phyloP scores from a whole-genome alignment of 169 alveolate genomes.

The Neospora caninum region DNA sequence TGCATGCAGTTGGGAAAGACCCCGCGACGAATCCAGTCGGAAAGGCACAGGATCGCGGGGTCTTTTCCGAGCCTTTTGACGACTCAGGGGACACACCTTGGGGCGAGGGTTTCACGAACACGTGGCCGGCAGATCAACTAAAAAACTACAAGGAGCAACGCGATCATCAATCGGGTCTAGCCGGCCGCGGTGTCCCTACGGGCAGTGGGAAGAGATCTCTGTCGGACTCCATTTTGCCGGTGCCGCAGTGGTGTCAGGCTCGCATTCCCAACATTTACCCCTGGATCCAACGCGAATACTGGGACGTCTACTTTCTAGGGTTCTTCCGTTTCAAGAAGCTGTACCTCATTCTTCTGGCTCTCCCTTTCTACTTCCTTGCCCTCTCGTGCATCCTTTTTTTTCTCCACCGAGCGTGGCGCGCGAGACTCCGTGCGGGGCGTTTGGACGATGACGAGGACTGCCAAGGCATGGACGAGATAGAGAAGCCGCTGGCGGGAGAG shows the following conservation, averaged over 20 bases:
- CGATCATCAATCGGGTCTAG: no score
- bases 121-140: no score
- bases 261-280: conserved; percentile 1
- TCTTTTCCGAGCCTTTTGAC: no score
- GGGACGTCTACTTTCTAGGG: conserved; percentile 10
- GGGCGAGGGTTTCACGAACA: no score
- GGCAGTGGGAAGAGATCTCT: no score
- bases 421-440: background rate
- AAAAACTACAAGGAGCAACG: no score
- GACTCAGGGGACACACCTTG: no score
- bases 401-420: background rate
- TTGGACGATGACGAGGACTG: background rate
- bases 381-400: background rate
- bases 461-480: background rate
- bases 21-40: no score
- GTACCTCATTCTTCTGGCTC: conserved; percentile 9
- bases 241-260: background rate
- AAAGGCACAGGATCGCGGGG: no score
- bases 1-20: no score
- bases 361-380: conserved; percentile 17
- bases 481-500: background rate
- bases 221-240: no score
- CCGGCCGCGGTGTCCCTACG: no score
- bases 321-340: background rate
- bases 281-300: conserved; percentile 31